phyloP scores from a whole-genome alignment of 2,329 filamentous ascomycete species.

The Setomelanomma holmii region DNA sequence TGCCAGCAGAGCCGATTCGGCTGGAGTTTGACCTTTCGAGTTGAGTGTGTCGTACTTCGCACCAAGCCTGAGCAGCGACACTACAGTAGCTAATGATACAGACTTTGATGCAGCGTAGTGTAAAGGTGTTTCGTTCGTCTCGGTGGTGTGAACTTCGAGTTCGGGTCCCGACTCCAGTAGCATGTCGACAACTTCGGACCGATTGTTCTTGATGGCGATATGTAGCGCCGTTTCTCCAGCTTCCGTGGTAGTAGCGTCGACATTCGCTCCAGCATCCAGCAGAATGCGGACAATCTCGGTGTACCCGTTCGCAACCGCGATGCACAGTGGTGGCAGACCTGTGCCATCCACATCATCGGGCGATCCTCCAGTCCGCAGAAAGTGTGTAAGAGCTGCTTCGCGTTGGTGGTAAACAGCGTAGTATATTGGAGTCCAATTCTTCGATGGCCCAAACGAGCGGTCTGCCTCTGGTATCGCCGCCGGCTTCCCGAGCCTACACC shows the following conservation, averaged over 20 bases:
- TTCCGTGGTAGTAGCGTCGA: slow-evolving; percentile 25
- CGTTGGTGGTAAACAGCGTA: slow-evolving; percentile 41
- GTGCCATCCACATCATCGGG: slow-evolving; percentile 31
- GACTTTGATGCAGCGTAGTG: slow-evolving; percentile 41
- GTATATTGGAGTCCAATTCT: slow-evolving; percentile 41
- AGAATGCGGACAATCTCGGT: slow-evolving; percentile 33
- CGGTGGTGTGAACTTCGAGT: slow-evolving; percentile 27
- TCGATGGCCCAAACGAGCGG: slow-evolving; percentile 25
- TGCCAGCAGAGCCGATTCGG: slow-evolving; percentile 34
- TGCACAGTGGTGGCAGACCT: slow-evolving; percentile 35
- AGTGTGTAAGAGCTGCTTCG: slow-evolving; percentile 42
- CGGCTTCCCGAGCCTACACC: slow-evolving; percentile 37
- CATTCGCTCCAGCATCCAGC: slow-evolving; percentile 34
- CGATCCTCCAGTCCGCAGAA: slow-evolving; percentile 33
- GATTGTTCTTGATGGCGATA: slow-evolving; percentile 36
- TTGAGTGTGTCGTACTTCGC: slow-evolving; percentile 35
- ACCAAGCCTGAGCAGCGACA: slow-evolving; percentile 33
- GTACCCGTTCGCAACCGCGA: slow-evolving; percentile 38
- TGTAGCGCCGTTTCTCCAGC: slow-evolving; percentile 42
- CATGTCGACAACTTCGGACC: slow-evolving; percentile 33
- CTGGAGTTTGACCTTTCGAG: slow-evolving; percentile 28
- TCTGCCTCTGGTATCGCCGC: slow-evolving; percentile 8
- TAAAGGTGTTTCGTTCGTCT: slow-evolving; percentile 38
- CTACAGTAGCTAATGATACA: slow-evolving; percentile 29
- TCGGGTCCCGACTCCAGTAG: slow-evolving; percentile 31